Base-by-base conservation (phyloP, 1,284 basidiomycete species). In the Meira miltonrushii region DNA sequence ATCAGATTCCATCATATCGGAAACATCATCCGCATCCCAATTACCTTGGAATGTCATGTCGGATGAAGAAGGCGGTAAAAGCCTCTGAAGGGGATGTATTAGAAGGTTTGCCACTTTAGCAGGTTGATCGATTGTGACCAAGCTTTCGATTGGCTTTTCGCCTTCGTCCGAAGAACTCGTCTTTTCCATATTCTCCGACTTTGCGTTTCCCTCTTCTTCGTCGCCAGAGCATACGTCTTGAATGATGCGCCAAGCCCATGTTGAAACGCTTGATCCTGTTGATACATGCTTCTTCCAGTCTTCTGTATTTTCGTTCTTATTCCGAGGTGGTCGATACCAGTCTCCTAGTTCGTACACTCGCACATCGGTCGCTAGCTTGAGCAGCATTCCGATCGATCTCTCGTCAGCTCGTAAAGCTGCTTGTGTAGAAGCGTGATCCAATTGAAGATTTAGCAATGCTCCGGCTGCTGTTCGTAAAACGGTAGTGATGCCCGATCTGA, bases 391-490 rank as follows among this genome's bases (percentile, higher is more conserved):
- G n/a, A 60, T 19, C 7, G 53, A 23, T 10, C 13, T 28, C 11
- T n/a, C 17, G 17, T 58, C 56, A 2, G 19, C n/a, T 25, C 59
- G 54, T 25, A 71, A 61, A 15, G 67, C 62, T 17, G 54, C 55
- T 6, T 61, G 61, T 46, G 82, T 84, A 7, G 59, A 60, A 2
- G 64, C 86, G 75, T 86, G 90, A 55, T 85, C 86, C 57, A 92
- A 82, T 65, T 87, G 86, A 19, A 86, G 84, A 71, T 92, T 92
- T 52, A 92, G 79, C 28, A 92, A 81, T 7, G 88, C 86, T 2
- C 90, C 90, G 57, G 90, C 83, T 3, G 87, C 84, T 3, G 88
- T 90, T 70, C 86, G 85, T 54, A 90, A 81, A 59, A 91, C 81
- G 71, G 84, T 87, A 41, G 91, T 82, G 39, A 62, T 51, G 28